Evolutionary conservation across 352 stramenopile species (phyloP).

Genomic region (Globisporangium uncinulatum): DNA sequence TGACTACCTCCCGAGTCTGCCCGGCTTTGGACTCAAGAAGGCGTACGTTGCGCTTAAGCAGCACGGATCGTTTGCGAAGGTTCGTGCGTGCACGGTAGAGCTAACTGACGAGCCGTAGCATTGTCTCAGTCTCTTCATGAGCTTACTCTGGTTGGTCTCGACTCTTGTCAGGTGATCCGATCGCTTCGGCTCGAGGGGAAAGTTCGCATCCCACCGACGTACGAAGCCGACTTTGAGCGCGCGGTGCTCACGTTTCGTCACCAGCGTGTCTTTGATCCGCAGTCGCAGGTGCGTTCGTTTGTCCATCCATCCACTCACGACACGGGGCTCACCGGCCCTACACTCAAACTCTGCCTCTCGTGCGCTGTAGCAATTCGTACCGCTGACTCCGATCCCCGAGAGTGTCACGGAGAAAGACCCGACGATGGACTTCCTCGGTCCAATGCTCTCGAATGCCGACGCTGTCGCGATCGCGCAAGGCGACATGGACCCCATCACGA

Average conservation of each 20-base stretch:
- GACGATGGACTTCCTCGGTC: conserved; percentile 61
- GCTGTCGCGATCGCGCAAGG: conserved; percentile 57
- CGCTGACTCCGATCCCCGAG: conserved; percentile 47
- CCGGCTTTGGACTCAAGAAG: conserved; percentile 81
- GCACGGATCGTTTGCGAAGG: conserved; percentile 61
- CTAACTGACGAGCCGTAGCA: no score
- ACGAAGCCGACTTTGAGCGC: conserved; percentile 59
- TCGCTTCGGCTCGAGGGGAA: conserved; percentile 65
- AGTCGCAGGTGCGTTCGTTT: conserved; percentile 27
- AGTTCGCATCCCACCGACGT: conserved; percentile 35
- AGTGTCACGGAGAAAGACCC: conserved; percentile 22
- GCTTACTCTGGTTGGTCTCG: background rate
- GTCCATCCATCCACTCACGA: background rate
- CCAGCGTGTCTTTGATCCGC: conserved; percentile 64
- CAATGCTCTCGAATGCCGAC: conserved; percentile 33
- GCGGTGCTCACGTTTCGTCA: conserved; percentile 64
- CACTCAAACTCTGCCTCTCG: background rate
- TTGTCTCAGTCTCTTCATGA: background rate
- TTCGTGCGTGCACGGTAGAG: conserved; percentile 12
- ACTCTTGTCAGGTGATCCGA: conserved; percentile 36
- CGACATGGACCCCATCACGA: conserved; percentile 71
- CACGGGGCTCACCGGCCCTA: background rate
- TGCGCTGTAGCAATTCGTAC: conserved; percentile 43
- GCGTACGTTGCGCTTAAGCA: conserved; percentile 67
- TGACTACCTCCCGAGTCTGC: conserved; percentile 82